These are phyloP conservation scores for Beta corolliflora DNA, from an alignment of 179 eudicot species.

Conservation along the genomic window DNA sequence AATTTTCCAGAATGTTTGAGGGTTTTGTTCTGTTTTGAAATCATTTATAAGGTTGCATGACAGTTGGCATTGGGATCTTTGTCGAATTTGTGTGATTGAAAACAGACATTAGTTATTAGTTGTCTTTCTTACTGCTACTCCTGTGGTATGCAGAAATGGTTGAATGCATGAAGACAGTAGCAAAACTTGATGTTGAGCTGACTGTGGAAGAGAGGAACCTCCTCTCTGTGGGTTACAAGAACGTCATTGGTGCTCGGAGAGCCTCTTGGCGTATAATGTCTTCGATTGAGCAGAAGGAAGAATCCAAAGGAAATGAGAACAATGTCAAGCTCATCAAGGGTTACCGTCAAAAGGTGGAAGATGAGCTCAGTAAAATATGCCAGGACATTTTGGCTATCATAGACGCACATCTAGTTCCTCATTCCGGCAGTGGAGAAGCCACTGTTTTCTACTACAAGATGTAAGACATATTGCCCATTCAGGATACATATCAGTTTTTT, in stretches of 20 bases:
- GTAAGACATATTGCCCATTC: constrained; percentile 57
- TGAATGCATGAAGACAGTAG: constrained; percentile 65
- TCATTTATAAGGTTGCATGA: neutral
- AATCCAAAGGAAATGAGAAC: constrained; percentile 79
- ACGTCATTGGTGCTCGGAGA: constrained; percentile 69
- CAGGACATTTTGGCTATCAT: constrained; percentile 73
- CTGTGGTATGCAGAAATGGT: constrained; percentile 55
- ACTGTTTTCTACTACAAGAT: constrained; percentile 94
- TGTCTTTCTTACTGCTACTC: too few relatives aligned
- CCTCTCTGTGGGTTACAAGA: constrained; percentile 74
- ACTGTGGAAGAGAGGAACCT: constrained; percentile 75
- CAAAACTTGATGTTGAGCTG: constrained; percentile 62
- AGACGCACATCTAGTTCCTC: constrained; percentile 77
- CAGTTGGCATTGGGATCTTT: neutral
- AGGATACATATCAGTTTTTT: neutral
- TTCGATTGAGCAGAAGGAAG: constrained; percentile 86
- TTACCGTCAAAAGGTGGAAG: constrained; percentile 90
- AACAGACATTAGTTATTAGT: neutral
- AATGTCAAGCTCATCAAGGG: constrained; percentile 85
- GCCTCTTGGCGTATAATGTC: constrained; percentile 84
- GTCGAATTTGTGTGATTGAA: neutral
- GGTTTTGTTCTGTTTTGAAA: too few relatives aligned
- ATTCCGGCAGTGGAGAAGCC: constrained; percentile 80
- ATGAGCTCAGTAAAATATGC: constrained; percentile 82
- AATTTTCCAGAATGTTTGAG: neutral